phyloP scores from a whole-genome alignment of 148 eudicot genomes.

The Amaranthus palmeri region DNA sequence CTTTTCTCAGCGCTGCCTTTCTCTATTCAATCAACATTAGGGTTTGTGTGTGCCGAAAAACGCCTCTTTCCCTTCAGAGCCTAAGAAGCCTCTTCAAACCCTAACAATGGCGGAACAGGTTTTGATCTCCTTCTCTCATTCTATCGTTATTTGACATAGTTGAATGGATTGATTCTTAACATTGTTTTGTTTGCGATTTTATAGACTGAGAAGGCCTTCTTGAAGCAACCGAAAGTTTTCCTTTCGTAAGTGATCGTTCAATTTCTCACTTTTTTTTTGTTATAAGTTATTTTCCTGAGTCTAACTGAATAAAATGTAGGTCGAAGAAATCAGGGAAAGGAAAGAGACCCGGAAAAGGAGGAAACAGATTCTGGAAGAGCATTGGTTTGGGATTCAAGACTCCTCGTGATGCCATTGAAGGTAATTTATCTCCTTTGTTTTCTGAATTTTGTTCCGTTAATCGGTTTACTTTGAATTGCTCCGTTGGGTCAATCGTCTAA shows the following conservation, averaged over 20 bases:
- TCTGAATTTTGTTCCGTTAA: not conserved
- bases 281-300: not conserved
- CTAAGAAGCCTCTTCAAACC: slow-evolving; percentile 16
- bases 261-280: too few relatives aligned
- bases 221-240: slow-evolving; percentile 50
- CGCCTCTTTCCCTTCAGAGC: not conserved
- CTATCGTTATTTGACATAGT: too few relatives aligned
- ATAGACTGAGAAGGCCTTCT: slow-evolving; percentile 51
- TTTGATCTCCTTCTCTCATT: not conserved
- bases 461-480: not conserved
- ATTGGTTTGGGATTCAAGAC: slow-evolving; percentile 57
- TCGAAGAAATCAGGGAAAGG: slow-evolving; percentile 54
- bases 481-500: not conserved
- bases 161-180: not conserved
- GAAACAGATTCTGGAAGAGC: slow-evolving; percentile 54
- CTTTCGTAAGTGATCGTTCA: slow-evolving; percentile 26
- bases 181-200: not conserved
- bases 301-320: slow-evolving; percentile 18
- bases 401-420: slow-evolving; percentile 52
- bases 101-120: slow-evolving; percentile 52
- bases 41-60: slow-evolving; percentile 19
- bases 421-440: slow-evolving; percentile 10
- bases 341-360: slow-evolving; percentile 62
- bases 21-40: slow-evolving; percentile 9
- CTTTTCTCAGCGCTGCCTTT: not conserved